These are phyloP conservation scores for Aspergillus nanangensis DNA, from an alignment of 495 filamentous ascomycete species.

Conservation along the genomic window DNA sequence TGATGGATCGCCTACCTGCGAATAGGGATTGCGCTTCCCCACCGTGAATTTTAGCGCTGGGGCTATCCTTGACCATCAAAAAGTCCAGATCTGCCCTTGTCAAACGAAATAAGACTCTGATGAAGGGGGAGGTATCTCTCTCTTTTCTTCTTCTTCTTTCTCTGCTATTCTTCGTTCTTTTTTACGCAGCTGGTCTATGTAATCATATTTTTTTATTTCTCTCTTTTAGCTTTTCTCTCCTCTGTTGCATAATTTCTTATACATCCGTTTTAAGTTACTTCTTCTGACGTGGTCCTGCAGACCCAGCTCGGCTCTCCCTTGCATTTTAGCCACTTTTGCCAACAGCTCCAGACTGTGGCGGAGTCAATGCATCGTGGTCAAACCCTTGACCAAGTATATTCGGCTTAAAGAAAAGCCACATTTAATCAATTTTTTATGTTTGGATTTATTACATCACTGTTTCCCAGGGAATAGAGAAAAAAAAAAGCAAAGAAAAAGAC, in stretches of 20 bases:
- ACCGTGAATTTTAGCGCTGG: conserved; percentile 16
- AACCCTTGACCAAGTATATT: background rate
- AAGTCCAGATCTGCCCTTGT: conserved; percentile 23
- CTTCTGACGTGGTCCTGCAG: conserved; percentile 30
- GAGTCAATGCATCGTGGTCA: conserved; percentile 32
- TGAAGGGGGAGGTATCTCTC: conserved; percentile 6
- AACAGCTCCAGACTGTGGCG: conserved; percentile 35
- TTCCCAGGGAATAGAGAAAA: conserved; percentile 1
- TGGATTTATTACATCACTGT: conserved; percentile 1
- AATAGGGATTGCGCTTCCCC: conserved; percentile 15
- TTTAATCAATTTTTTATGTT: background rate
- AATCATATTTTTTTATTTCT: conserved; percentile 9
- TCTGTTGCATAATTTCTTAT: conserved; percentile 2
- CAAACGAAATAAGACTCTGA: conserved; percentile 10
- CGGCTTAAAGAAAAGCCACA: background rate
- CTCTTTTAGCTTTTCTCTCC: too few species aligned
- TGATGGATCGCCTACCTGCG: conserved; percentile 18
- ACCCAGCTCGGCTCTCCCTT: conserved; percentile 14
- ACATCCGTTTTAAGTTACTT: conserved; percentile 6
- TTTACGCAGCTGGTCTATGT: conserved; percentile 10
- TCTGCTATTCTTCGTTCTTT: conserved; percentile 10
- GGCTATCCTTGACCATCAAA: conserved; percentile 17
- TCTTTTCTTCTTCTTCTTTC: conserved; percentile 9
- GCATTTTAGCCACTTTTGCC: conserved; percentile 23
- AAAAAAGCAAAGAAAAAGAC: background rate